phyloP scores from a whole-genome alignment of 2,329 filamentous ascomycete genomes.

The Colletotrichum chrysophilum region DNA sequence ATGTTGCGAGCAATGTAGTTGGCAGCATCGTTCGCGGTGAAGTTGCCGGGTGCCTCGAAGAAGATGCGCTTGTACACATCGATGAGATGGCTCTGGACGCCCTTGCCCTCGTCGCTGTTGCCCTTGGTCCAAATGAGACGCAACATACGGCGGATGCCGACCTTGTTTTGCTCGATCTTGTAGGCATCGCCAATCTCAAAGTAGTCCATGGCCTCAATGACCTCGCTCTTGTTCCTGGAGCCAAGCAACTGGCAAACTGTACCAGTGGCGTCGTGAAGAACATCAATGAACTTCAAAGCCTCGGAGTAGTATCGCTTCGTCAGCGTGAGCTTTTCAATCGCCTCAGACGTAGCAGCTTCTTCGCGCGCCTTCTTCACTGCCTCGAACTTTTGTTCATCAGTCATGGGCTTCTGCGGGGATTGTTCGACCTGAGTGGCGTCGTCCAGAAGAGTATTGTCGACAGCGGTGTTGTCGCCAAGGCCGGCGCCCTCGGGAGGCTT shows the following conservation, averaged over 20 bases:
- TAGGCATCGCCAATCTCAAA: constrained; percentile 96
- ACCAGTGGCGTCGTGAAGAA: constrained; percentile 81
- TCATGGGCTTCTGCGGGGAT: constrained; percentile 70
- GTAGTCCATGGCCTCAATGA: constrained; percentile 99
- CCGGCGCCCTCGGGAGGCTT: constrained; percentile 79
- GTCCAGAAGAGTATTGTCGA: constrained; percentile 81
- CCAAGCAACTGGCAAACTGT: constrained; percentile 87
- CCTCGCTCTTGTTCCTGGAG: constrained; percentile 96
- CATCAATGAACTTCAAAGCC: constrained; percentile 90
- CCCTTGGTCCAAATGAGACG: constrained; percentile 99
- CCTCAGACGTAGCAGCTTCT: constrained; percentile 87
- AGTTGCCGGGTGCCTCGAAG: constrained; percentile 91
- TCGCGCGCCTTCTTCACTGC: constrained; percentile 81
- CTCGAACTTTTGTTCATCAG: constrained; percentile 77
- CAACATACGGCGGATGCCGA: constrained; percentile 93
- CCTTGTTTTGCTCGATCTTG: constrained; percentile 90
- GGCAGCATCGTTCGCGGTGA: constrained; percentile 86
- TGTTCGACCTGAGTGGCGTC: constrained; percentile 81
- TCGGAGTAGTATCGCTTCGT: constrained; percentile 93
- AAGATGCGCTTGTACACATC: constrained; percentile 96
- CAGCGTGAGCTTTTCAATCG: constrained; percentile 84
- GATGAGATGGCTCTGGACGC: constrained; percentile 94
- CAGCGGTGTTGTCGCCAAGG: constrained; percentile 72
- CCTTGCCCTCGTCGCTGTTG: constrained; percentile 98
- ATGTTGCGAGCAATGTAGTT: constrained; percentile 98